These are phyloP conservation scores for Stagonosporopsis cucurbitacearum DNA, from an alignment of 2,329 filamentous ascomycete species.

Conservation along the genomic window DNA sequence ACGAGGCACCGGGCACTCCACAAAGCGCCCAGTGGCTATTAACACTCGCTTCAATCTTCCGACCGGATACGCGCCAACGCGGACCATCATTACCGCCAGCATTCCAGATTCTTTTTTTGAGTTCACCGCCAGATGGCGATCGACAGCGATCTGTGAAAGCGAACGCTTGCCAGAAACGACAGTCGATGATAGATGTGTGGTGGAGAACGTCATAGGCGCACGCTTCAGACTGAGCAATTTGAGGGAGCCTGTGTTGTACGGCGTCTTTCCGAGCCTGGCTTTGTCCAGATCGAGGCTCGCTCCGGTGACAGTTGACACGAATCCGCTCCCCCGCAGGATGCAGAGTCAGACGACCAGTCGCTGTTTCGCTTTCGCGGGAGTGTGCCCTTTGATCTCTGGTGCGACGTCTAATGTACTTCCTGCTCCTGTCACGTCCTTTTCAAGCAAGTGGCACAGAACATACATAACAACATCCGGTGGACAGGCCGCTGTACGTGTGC, in stretches of 20 bases:
- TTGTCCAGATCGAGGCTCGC: slow-evolving; percentile 11
- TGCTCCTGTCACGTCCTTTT: slow-evolving; percentile 23
- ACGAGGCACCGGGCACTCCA: slow-evolving; percentile 15
- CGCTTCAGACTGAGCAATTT: neutral
- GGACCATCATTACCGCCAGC: slow-evolving; percentile 3
- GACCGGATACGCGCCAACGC: slow-evolving; percentile 5
- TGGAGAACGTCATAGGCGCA: slow-evolving; percentile 8
- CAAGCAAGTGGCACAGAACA: slow-evolving; percentile 17
- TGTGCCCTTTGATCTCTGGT: slow-evolving; percentile 31
- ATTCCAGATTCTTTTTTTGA: slow-evolving; percentile 15
- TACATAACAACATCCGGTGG: neutral
- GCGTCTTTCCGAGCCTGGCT: slow-evolving; percentile 1
- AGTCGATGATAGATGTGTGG: slow-evolving; percentile 13
- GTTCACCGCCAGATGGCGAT: slow-evolving; percentile 14
- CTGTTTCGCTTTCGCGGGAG: slow-evolving; percentile 30
- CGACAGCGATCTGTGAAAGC: slow-evolving; percentile 9
- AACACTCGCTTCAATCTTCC: slow-evolving; percentile 8
- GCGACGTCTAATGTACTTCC: slow-evolving; percentile 22
- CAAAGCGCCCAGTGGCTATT: slow-evolving; percentile 11
- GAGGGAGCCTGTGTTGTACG: slow-evolving; percentile 10
- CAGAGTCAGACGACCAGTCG: slow-evolving; percentile 15
- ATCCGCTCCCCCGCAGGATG: slow-evolving; percentile 16
- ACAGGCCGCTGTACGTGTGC: slow-evolving; percentile 10
- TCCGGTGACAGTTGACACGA: slow-evolving; percentile 10
- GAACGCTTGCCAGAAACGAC: slow-evolving; percentile 15